These are phyloP conservation scores for Crassisporium funariophilum DNA, from an alignment of 768 basidiomycete species.

Conservation along the genomic window DNA sequence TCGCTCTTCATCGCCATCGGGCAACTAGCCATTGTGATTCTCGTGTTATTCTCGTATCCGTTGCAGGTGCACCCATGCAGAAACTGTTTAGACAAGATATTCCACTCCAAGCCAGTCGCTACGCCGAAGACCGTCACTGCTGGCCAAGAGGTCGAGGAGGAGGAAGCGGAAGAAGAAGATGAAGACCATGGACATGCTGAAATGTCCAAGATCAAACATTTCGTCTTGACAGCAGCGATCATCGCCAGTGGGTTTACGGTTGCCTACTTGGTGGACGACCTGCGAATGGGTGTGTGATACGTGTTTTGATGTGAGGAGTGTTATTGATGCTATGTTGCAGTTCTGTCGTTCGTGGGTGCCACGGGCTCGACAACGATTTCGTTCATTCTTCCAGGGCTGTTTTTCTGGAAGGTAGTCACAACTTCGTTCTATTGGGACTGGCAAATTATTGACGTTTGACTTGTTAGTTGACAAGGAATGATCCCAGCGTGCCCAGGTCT, in stretches of 20 bases:
- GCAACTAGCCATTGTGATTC: conserved; percentile 87
- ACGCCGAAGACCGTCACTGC: conserved; percentile 28
- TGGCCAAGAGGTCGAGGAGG: conserved; percentile 40
- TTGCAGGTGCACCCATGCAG: conserved; percentile 94
- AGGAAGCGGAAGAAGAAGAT: conserved; percentile 47
- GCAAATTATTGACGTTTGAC: conserved; percentile 10
- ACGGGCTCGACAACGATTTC: conserved; percentile 97
- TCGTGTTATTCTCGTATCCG: conserved; percentile 93
- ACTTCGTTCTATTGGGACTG: conserved; percentile 4
- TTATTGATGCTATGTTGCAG: conserved; percentile 39
- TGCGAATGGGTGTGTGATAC: conserved; percentile 65
- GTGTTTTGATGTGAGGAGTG: conserved; percentile 2
- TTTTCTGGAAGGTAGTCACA: conserved; percentile 83
- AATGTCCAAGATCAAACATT: conserved; percentile 70
- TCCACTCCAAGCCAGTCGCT: conserved; percentile 45
- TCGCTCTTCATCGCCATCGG: conserved; percentile 92
- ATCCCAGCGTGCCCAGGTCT: conserved; percentile 51
- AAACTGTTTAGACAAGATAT: conserved; percentile 90
- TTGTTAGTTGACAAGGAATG: conserved; percentile 66
- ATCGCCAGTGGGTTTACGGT: conserved; percentile 66
- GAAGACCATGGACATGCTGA: conserved; percentile 58
- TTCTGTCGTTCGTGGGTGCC: conserved; percentile 94
- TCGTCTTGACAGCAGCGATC: conserved; percentile 67
- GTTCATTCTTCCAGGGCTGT: conserved; percentile 91
- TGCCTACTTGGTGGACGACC: conserved; percentile 77